Percentiles rank a stretch among this genome's conserved stretches.
Conservation (phyloP, 1,139 yeast genomes). For the Saccharomyces uvarum region DNA sequence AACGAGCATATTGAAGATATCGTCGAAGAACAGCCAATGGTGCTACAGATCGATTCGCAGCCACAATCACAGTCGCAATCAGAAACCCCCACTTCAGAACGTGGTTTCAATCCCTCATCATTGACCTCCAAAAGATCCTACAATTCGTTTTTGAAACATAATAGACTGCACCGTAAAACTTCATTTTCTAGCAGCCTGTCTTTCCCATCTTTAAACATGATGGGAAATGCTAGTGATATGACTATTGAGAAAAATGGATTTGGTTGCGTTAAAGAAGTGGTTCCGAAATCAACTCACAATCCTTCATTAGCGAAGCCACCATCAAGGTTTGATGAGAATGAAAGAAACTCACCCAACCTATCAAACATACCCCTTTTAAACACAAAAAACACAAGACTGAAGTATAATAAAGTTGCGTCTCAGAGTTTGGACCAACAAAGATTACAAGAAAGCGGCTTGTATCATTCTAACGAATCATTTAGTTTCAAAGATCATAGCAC, state of each 20-base stretch:
- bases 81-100: slow-evolving; percentile 4
- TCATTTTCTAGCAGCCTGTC: neutral
- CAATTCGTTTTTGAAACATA: slow-evolving; percentile 21
- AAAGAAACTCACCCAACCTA: neutral
- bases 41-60: slow-evolving; percentile 1
- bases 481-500: neutral
- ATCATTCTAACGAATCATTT: neutral
- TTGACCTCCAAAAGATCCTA: slow-evolving; percentile 18
- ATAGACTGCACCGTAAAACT: slow-evolving; percentile 8
- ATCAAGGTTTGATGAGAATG: neutral
- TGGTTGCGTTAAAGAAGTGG: slow-evolving; percentile 15
- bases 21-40: neutral
- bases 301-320: slow-evolving; percentile 13
- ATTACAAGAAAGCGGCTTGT: neutral
- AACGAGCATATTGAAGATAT: slow-evolving; percentile 7
- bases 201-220: neutral
- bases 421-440: neutral
- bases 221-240: neutral
- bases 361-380: neutral
- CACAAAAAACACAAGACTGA: neutral
- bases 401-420: neutral
- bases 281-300: slow-evolving; percentile 19
- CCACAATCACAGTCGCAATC: slow-evolving; percentile 4
- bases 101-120: neutral
- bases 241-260: neutral